phyloP scores from a whole-genome alignment of 192 early-diverging fungal genomes.

The Mortierella hygrophila region DNA sequence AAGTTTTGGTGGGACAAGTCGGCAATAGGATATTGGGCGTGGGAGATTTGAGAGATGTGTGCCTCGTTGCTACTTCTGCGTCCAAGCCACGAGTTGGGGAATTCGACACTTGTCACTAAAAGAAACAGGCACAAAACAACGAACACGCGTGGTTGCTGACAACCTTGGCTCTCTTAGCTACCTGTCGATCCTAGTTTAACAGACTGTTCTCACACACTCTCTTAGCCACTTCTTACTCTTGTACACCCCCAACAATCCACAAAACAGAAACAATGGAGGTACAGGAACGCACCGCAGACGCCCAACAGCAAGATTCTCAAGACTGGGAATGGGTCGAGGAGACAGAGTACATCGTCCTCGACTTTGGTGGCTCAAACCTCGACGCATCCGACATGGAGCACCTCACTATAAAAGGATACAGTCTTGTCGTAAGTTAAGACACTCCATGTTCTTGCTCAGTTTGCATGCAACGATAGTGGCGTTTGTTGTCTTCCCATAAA shows the following conservation, averaged over 20 bases:
- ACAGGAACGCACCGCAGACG: background rate
- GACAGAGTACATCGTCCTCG: conserved; percentile 42
- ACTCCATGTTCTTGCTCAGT: background rate
- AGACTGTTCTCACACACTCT: background rate
- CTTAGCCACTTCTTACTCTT: background rate
- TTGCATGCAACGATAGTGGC: background rate
- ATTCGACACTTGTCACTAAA: background rate
- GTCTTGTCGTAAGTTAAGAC: conserved; percentile 20
- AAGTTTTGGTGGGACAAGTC: background rate
- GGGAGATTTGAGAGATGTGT: background rate
- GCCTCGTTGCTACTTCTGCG: background rate
- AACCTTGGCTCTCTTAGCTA: background rate
- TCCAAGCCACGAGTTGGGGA: background rate
- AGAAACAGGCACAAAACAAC: background rate
- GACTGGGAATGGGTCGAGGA: conserved; percentile 56
- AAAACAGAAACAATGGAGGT: background rate
- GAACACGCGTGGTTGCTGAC: background rate
- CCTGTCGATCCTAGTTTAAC: background rate
- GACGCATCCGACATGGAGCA: conserved; percentile 25
- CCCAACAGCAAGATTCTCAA: conserved; percentile 4
- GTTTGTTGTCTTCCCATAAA: background rate
- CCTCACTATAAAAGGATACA: conserved; percentile 18
- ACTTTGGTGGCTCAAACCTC: conserved; percentile 36
- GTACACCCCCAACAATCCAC: background rate
- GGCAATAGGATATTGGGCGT: background rate